Percentiles rank a stretch among this genome's conserved stretches.
These are phyloP conservation scores for Tylopilus intermedius DNA, from an alignment of 768 basidiomycete genomes.

Conservation along the genomic window DNA sequence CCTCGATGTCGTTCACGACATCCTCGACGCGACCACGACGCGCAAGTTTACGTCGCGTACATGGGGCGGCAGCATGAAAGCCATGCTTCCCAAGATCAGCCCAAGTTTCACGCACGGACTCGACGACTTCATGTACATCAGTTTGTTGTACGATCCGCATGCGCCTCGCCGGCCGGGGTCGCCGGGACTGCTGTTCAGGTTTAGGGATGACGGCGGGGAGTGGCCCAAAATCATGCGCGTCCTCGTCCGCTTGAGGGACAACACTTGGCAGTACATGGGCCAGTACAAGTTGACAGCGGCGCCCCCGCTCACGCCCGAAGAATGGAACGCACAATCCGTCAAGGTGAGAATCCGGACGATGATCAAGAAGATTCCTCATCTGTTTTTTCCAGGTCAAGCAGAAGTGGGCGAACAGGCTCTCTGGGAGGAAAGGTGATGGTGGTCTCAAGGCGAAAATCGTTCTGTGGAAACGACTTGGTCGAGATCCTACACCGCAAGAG, in stretches of 20 bases:
- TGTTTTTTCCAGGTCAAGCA: constrained; percentile 3
- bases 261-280: constrained; percentile 9
- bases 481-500: constrained; percentile 9
- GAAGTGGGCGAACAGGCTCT: constrained; percentile 6
- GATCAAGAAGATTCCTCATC: background rate
- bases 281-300: constrained; percentile 13
- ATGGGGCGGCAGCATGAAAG: constrained; percentile 9
- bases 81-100: constrained; percentile 5
- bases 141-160: constrained; percentile 5
- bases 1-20: constrained; percentile 2
- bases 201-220: constrained; percentile 3
- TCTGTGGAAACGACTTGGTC: constrained; percentile 5
- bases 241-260: constrained; percentile 9
- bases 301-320: constrained; percentile 1
- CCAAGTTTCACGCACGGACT: constrained; percentile 9
- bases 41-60: background rate
- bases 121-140: constrained; percentile 13
- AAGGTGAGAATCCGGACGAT: background rate
- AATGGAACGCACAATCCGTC: constrained; percentile 6
- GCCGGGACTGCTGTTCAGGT: constrained; percentile 8
- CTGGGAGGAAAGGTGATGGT: background rate
- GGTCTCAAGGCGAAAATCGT: constrained; percentile 5
- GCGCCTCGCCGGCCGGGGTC: constrained; percentile 13
- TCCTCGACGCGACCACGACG: constrained; percentile 7
- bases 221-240: constrained; percentile 13